Evolutionary conservation across 805 yeast genomes (phyloP), one percentile per base, ranked within the genome.

Genomic region (Lachancea fermentati): DNA sequence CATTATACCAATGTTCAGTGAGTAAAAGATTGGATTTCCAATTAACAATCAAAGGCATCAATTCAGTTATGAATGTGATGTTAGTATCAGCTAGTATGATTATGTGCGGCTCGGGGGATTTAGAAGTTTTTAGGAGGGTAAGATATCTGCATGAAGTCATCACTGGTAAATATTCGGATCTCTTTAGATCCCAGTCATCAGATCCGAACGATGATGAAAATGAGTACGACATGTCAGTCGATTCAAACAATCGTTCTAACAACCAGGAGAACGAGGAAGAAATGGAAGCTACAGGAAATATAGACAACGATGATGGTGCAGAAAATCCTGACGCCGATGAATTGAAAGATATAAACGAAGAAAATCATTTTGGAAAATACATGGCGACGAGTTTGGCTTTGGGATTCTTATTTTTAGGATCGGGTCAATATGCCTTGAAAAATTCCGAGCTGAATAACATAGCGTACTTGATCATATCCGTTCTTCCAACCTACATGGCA

Each of bases 101-200:
- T 0, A 84, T 87, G 85, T 89, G 95, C 1, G 96, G 96, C 1
- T 77, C 88, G 12, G 97, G 98, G 1, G 96, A 93, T 57, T 62
- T 89, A 39, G 84, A 78, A 32, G 75, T 80, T 0, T 74, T 93
- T 48, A 71, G 89, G 50, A 70, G 96, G 38, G 66, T 86, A 32
- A 70, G 95, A 44, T 72, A 73, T 18, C 63, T 86, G 24, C 88
- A 85, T 55, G 85, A 82, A 15, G 68, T 72, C 12, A 49, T 59
- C 9, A 71, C 75, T 0, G 67, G 66, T 19, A 65, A 60, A 28
- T 32, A 47, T 37, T 55, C 62, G 12, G 60, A 58, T 36, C 32
- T 60, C 11, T 58, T 50, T 42, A 36, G 35, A 8, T 25, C 36
- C 6, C 13, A 24, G 4, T 14, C 31, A 5, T 29, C 35, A 9